These are phyloP conservation scores for Stephanodiscus minutulus DNA, from an alignment of 108 stramenopile genomes.

Conservation along the genomic window DNA sequence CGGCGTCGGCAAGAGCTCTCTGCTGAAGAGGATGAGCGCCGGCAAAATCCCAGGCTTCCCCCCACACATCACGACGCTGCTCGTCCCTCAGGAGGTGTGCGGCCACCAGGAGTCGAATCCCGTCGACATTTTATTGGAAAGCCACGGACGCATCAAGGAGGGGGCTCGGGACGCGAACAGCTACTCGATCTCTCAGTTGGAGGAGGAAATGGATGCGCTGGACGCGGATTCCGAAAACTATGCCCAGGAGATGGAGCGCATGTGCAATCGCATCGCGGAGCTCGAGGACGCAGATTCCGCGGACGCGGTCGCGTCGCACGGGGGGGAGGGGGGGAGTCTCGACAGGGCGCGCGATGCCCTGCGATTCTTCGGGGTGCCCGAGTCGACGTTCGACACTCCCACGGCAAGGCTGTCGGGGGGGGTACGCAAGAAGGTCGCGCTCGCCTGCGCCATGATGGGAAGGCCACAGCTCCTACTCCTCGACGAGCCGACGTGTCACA, in stretches of 20 bases:
- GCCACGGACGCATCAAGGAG: constrained; percentile 31
- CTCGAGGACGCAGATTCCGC: constrained; percentile 57
- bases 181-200: constrained; percentile 42
- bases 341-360: constrained; percentile 48
- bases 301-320: not conserved
- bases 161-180: constrained; percentile 22
- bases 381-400: constrained; percentile 26
- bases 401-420: constrained; percentile 56
- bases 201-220: constrained; percentile 48
- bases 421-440: constrained; percentile 62
- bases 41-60: constrained; percentile 83
- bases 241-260: constrained; percentile 57
- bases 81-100: constrained; percentile 71
- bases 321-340: constrained; percentile 13
- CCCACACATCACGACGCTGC: constrained; percentile 58
- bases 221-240: constrained; percentile 36
- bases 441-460: constrained; percentile 59
- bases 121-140: constrained; percentile 44
- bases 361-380: constrained; percentile 56
- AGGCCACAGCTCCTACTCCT: constrained; percentile 55
- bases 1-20: constrained; percentile 71
- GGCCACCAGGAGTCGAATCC: constrained; percentile 37
- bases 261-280: constrained; percentile 71
- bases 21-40: constrained; percentile 66
- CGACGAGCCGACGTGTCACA: constrained; percentile 82